Conservation (phyloP, 495 filamentous ascomycete genomes). For the Aspergillus conjunctus region DNA sequence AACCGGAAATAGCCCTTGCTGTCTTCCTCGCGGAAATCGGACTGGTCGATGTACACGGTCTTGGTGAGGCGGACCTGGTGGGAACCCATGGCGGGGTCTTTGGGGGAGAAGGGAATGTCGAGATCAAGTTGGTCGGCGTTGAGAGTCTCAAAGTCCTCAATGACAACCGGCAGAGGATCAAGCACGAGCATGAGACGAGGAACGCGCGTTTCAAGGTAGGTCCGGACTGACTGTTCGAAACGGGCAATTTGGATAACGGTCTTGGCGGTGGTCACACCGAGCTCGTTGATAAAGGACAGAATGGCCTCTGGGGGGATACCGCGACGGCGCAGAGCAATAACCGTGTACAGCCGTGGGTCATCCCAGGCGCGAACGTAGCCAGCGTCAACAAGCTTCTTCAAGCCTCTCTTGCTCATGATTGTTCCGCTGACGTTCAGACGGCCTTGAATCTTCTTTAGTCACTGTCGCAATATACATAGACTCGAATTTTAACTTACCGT, state of each 20-base stretch:
- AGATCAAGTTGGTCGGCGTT: slow-evolving; percentile 62
- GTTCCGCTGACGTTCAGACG: slow-evolving; percentile 80
- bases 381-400: slow-evolving; percentile 72
- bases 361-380: slow-evolving; percentile 81
- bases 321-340: slow-evolving; percentile 80
- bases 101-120: slow-evolving; percentile 60
- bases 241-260: slow-evolving; percentile 71
- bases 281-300: slow-evolving; percentile 81
- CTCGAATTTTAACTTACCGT: slow-evolving; percentile 37
- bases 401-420: slow-evolving; percentile 80
- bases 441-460: slow-evolving; percentile 7
- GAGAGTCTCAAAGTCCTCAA: slow-evolving; percentile 72
- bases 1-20: slow-evolving; percentile 90
- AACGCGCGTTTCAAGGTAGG: slow-evolving; percentile 80
- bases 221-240: slow-evolving; percentile 78
- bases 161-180: slow-evolving; percentile 69
- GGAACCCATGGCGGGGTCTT: slow-evolving; percentile 29
- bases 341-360: slow-evolving; percentile 84
- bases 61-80: slow-evolving; percentile 63
- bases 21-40: slow-evolving; percentile 87
- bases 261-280: slow-evolving; percentile 79
- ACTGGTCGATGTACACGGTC: slow-evolving; percentile 92
- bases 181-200: slow-evolving; percentile 82
- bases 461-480: background rate
- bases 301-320: slow-evolving; percentile 88